Conservation (phyloP, 441 rosid species). For the Erysimum cheiri region DNA sequence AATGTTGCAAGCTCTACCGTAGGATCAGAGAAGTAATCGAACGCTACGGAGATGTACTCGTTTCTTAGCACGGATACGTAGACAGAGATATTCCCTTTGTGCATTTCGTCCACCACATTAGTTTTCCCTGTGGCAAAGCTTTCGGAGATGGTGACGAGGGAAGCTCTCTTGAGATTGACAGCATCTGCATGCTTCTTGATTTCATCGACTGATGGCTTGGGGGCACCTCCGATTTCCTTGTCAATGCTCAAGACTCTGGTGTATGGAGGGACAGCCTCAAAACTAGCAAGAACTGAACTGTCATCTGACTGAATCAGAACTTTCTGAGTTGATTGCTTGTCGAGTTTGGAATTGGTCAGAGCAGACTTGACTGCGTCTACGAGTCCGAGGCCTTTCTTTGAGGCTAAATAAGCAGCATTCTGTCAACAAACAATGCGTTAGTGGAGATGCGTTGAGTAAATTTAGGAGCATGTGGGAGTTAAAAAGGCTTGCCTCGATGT, state of each 20-base stretch:
- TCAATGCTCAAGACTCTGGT: constrained; percentile 59
- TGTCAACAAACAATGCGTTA: constrained; percentile 41
- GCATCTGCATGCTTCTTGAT: constrained; percentile 78
- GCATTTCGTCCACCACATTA: constrained; percentile 45
- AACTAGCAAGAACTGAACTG: constrained; percentile 66
- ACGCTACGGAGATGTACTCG: constrained; percentile 62
- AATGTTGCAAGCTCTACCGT: constrained; percentile 69
- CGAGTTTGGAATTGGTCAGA: constrained; percentile 63
- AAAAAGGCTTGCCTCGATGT: constrained; percentile 57
- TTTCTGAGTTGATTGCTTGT: constrained; percentile 68
- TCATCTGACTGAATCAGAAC: constrained; percentile 83
- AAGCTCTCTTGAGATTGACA: constrained; percentile 51
- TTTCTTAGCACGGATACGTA: constrained; percentile 58
- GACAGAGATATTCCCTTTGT: constrained; percentile 48
- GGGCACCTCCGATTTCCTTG: constrained; percentile 58
- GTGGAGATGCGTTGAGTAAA: background rate
- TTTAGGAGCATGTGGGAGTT: background rate
- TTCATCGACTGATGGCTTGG: constrained; percentile 57
- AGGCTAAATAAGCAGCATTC: constrained; percentile 90
- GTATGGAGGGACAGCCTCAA: constrained; percentile 54
- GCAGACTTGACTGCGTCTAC: constrained; percentile 58
- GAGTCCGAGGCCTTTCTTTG: constrained; percentile 73
- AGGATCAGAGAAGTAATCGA: constrained; percentile 83
- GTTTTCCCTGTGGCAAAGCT: constrained; percentile 55
- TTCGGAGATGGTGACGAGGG: constrained; percentile 46